Base-by-base conservation (phyloP, 2,329 filamentous ascomycete genomes). In the Pseudocercospora eumusae region DNA sequence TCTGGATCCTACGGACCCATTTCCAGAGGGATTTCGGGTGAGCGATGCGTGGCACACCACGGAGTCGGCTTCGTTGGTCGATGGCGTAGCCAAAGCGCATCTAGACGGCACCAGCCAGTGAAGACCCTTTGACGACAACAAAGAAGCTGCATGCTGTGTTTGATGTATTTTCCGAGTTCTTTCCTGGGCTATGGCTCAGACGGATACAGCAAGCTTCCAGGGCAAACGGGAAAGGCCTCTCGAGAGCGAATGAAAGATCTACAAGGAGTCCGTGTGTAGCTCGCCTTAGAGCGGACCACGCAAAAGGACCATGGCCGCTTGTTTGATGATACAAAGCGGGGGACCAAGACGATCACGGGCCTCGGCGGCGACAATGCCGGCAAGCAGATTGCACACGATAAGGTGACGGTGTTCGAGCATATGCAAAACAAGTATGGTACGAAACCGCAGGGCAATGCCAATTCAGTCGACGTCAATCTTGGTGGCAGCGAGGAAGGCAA, bases 1-100 rank as follows among this genome's bases (percentile, higher is more conserved):
- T n/a, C 64, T 82, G 10, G 79, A 81, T 60, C 74, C 77, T 1
- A 73, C 73, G 0, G 79, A 81, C 67, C 79, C 80, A 0, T 81
- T 79, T 61, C 79, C 78, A 9, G 63, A 71, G 13, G 76, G 76
- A 1, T 79, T 82, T 65, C 64, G 75, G 36, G 73, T 78, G 2
- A 75, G 74, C 0, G 76, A 77, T 57, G 60, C 64, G 15, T 71
- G 69, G 71, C 63, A 56, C 20, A 56, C 49, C 20, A 55, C 52
- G 9, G 18, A 55, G 27, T 55, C 52, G 7, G 52, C 52, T 21
- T 49, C 45, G 21, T 23, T 49, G 28, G 13, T 36, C 3, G 33
- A 36, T 36, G 33, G 13, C 1, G 33, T n/a, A 5, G 33, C 33
- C 13, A 36, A 36, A n/a, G 33, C 15, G 33, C 33, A 36, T 36